A percentile compares a stretch with the other conserved stretches of the same genome.
Conservation (phyloP, 1,139 yeast genomes). For the Candida sp. region DNA sequence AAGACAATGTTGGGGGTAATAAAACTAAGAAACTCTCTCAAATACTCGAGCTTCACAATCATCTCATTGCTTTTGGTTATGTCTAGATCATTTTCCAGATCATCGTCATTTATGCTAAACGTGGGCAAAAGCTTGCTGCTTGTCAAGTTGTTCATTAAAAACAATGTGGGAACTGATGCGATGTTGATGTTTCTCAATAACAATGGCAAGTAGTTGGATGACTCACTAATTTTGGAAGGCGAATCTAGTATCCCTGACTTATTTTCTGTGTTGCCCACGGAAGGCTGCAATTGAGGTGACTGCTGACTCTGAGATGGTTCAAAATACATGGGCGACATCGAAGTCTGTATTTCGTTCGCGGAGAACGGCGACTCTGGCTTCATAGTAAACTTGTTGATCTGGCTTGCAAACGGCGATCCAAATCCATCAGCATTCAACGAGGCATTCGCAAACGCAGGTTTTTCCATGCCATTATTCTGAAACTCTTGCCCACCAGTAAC, state of each 20-base stretch:
- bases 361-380: constrained; percentile 36
- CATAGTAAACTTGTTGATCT: constrained; percentile 15
- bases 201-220: constrained; percentile 65
- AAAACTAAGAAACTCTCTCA: constrained; percentile 38
- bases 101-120: constrained; percentile 42
- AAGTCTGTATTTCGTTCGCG: constrained; percentile 22
- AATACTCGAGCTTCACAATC: constrained; percentile 28
- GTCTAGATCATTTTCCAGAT: constrained; percentile 34
- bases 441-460: constrained; percentile 2
- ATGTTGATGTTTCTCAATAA: constrained; percentile 65
- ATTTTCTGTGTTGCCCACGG: constrained; percentile 3
- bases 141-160: constrained; percentile 40
- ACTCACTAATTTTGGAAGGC: constrained; percentile 28
- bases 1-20: constrained; percentile 40
- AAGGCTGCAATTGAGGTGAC: constrained; percentile 10
- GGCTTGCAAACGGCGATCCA: constrained; percentile 28
- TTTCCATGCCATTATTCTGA: neutral
- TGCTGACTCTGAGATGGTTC: constrained; percentile 15
- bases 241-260: constrained; percentile 8
- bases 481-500: neutral
- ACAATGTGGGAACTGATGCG: constrained; percentile 58
- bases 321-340: constrained; percentile 25
- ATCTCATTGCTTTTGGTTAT: constrained; percentile 33
- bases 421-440: constrained; percentile 22
- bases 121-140: constrained; percentile 22